phyloP scores from a whole-genome alignment of 2,329 filamentous ascomycete species.

The Alternaria triticina region DNA sequence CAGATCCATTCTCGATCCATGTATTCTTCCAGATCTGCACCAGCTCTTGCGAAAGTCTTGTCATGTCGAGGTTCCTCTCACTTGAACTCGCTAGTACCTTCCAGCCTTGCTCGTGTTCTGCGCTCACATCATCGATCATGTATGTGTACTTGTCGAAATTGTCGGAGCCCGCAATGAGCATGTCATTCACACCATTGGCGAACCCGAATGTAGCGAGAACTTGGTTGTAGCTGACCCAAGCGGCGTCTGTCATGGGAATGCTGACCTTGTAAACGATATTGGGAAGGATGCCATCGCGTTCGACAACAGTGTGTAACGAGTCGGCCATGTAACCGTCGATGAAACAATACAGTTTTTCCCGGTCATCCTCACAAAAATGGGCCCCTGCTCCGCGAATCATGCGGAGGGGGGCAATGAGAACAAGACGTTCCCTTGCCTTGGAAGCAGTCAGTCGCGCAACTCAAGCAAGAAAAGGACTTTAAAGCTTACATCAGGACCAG shows the following conservation, averaged over 20 bases:
- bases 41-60: not conserved
- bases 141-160: constrained; percentile 15
- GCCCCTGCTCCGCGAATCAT: constrained; percentile 8
- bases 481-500: constrained; percentile 1
- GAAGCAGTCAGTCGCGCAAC: not conserved
- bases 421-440: constrained; percentile 10
- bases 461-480: not conserved
- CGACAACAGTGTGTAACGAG: not conserved
- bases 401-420: constrained; percentile 19
- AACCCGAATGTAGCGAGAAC: constrained; percentile 10
- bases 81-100: not conserved
- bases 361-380: not conserved
- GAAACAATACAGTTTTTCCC: constrained; percentile 4
- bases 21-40: not conserved
- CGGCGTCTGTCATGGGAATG: constrained; percentile 18
- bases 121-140: not conserved
- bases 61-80: not conserved
- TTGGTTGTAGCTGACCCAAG: constrained; percentile 17
- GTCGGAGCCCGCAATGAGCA: constrained; percentile 3
- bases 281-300: constrained; percentile 14
- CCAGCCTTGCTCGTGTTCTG: not conserved
- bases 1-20: not conserved
- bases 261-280: constrained; percentile 16
- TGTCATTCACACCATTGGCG: constrained; percentile 13
- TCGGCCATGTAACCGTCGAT: constrained; percentile 17